Evolutionary conservation across 495 filamentous ascomycete genomes (phyloP).

Genomic region (Podospora pseudocomata): DNA sequence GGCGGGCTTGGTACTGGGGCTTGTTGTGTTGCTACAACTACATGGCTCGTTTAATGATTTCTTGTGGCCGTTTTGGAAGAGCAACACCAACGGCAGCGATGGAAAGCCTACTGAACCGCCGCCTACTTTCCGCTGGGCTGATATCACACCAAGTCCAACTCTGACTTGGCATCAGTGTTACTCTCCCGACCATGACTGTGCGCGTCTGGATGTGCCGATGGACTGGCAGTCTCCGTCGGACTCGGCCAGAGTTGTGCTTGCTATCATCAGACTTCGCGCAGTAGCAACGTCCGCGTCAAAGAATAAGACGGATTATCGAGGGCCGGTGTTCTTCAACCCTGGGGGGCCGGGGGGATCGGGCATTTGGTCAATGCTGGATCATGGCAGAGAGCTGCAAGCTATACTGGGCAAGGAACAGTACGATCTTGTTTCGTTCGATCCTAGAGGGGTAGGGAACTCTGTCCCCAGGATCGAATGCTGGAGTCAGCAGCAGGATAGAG

Average conservation of each 20-base stretch:
- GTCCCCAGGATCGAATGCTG: slow-evolving; percentile 46
- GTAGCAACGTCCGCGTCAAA: slow-evolving; percentile 24
- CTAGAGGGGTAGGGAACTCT: slow-evolving; percentile 45
- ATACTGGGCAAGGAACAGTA: slow-evolving; percentile 44
- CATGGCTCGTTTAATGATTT: background rate
- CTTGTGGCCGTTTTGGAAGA: background rate
- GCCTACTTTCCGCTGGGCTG: slow-evolving; percentile 25
- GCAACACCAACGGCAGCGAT: background rate
- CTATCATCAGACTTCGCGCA: slow-evolving; percentile 46
- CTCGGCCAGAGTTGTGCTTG: slow-evolving; percentile 37
- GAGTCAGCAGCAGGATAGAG: slow-evolving; percentile 28
- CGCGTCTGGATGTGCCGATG: slow-evolving; percentile 44
- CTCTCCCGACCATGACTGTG: slow-evolving; percentile 34
- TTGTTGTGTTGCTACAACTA: background rate
- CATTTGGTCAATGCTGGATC: slow-evolving; percentile 36
- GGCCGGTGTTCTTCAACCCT: slow-evolving; percentile 52
- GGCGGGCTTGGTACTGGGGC: background rate
- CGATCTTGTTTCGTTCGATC: slow-evolving; percentile 52
- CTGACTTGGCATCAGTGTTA: slow-evolving; percentile 38
- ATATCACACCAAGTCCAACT: slow-evolving; percentile 34
- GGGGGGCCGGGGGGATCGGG: slow-evolving; percentile 52
- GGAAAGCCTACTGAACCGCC: background rate
- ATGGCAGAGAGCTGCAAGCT: slow-evolving; percentile 40
- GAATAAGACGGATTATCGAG: slow-evolving; percentile 35
- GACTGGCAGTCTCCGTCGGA: slow-evolving; percentile 47